Conservation (phyloP, 768 basidiomycete genomes). For the Boletus rubropictus region DNA sequence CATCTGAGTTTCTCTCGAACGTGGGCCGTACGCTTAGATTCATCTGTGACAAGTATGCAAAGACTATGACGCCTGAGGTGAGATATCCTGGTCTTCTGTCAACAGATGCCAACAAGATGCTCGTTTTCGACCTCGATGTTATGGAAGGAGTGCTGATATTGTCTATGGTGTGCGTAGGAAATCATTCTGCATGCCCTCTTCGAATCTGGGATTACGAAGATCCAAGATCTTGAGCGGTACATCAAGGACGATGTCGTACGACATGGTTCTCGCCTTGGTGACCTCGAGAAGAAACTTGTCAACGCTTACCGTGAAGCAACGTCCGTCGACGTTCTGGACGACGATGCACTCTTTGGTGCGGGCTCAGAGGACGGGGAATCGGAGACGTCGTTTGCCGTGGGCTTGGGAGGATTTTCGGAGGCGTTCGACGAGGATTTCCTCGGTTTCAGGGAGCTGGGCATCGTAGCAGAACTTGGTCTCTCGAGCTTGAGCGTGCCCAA, state of each 20-base stretch:
- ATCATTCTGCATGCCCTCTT: slow-evolving; percentile 88
- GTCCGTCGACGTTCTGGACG: slow-evolving; percentile 41
- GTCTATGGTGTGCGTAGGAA: slow-evolving; percentile 51
- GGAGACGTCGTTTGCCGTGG: slow-evolving; percentile 66
- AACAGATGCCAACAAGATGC: background rate
- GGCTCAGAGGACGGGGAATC: slow-evolving; percentile 58
- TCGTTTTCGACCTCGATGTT: background rate
- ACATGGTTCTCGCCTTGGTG: slow-evolving; percentile 68
- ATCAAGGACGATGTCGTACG: slow-evolving; percentile 84
- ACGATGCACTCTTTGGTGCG: slow-evolving; percentile 43
- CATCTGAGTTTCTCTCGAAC: slow-evolving; percentile 76
- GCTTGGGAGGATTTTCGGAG: slow-evolving; percentile 73
- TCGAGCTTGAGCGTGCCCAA: slow-evolving; percentile 75
- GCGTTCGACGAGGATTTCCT: slow-evolving; percentile 90
- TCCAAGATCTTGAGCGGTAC: slow-evolving; percentile 80
- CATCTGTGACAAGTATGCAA: slow-evolving; percentile 72
- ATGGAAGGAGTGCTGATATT: slow-evolving; percentile 5
- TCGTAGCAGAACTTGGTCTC: slow-evolving; percentile 79
- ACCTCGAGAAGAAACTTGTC: slow-evolving; percentile 82
- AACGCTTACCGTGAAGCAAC: slow-evolving; percentile 74
- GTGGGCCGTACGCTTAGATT: slow-evolving; percentile 83
- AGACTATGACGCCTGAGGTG: slow-evolving; percentile 83
- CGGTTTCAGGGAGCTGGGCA: slow-evolving; percentile 80
- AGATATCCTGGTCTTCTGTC: slow-evolving; percentile 14
- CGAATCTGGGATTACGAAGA: slow-evolving; percentile 75